Conservation (phyloP, 345 rosid species). For the Fremontodendron californicum region DNA sequence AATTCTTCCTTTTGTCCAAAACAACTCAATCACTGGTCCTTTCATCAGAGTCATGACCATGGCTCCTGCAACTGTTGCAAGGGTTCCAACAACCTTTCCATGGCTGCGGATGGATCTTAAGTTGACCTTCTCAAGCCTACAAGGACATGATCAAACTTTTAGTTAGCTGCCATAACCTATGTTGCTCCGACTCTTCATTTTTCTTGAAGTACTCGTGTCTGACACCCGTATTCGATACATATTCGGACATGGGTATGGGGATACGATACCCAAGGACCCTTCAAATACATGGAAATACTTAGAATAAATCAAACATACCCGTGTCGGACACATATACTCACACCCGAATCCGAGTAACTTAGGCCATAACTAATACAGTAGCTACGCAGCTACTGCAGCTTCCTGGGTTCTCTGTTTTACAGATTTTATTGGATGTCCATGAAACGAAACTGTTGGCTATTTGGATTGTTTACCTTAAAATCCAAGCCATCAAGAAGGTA, state of each 20-base stretch:
- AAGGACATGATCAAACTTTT: not conserved
- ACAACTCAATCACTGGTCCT: constrained; percentile 54
- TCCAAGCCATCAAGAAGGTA: constrained; percentile 70
- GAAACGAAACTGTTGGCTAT: not conserved
- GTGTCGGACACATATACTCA: too few species aligned
- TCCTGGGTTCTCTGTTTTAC: too few species aligned
- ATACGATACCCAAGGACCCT: too few species aligned
- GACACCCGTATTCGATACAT: too few species aligned
- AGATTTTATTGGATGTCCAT: not conserved
- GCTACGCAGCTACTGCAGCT: too few species aligned
- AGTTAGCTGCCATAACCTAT: not conserved
- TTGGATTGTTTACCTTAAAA: constrained; percentile 36
- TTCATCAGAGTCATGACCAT: constrained; percentile 81
- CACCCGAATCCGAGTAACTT: too few species aligned
- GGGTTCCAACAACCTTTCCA: constrained; percentile 66
- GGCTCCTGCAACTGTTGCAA: constrained; percentile 83
- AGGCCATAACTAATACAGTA: too few species aligned
- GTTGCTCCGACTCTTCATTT: too few species aligned
- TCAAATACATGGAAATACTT: too few species aligned
- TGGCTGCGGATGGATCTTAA: constrained; percentile 47
- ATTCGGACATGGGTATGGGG: too few species aligned
- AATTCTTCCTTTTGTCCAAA: constrained; percentile 49
- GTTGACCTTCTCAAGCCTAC: constrained; percentile 66
- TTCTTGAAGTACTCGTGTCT: too few species aligned
- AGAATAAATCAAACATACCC: too few species aligned